Evolutionary conservation across 345 rosid species (phyloP), one percentile per base, ranked within the genome.

Genomic region (Passiflora organensis): DNA sequence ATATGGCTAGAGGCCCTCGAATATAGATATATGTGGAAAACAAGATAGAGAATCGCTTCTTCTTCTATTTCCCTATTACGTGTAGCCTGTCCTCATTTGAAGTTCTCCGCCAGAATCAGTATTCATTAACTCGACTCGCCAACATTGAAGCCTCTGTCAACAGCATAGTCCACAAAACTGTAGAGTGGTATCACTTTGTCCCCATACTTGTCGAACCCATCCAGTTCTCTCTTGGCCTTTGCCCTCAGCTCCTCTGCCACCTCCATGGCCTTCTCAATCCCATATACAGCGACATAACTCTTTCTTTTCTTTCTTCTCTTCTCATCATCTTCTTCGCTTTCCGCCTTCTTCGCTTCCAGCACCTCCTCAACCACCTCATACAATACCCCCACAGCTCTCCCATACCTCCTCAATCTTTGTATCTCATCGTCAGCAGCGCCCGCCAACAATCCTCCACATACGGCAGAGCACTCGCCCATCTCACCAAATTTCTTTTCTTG

Each of bases 401-500:
- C 99, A 32, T 93, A 93, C 60, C 79, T 76, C 70, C 96, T 66
- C 65, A 93, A 66, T 45, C 79, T 68, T 41, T 69, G 72, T 13
- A 93, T 58, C 77, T 93, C 99, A 38, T 81, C 80, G n/a, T 84
- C 80, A 32, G 63, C 45, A 12, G 95, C 99, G 58, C 99, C 99
- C 0, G 83, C 99, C 48, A 93, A 58, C 25, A 93, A 63, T 12
- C 96, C 99, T 14, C 99, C 96, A 12, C 96, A 93, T 6, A 78
- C 99, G 1, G 96, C 95, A 1, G 96, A 93, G 76, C 99, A 93
- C 68, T 86, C 94, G 0, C 82, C 80, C 96, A 93, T 80, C 60
- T 76, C 89, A 12, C 96, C 96, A 28, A 71, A 89, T 53, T 89
- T 93, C 77, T 93, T 93, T 78, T 93, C 94, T 44, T 82, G 94